Evolutionary conservation across 345 rosid genomes (phyloP).

Genomic region (Limnanthes douglasii): DNA sequence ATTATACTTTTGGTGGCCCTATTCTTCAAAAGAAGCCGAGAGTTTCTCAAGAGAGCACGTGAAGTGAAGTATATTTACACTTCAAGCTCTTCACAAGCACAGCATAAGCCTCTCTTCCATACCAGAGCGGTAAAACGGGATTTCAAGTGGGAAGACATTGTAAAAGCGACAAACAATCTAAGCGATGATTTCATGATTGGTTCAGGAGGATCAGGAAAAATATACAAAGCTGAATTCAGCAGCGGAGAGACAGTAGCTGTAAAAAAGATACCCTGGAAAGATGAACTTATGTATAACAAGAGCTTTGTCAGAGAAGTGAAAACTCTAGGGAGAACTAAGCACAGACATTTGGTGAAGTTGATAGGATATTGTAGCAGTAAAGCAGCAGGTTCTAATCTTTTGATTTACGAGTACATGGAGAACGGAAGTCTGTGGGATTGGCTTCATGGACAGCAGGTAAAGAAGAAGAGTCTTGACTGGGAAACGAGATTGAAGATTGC

Average conservation of each 20-base stretch:
- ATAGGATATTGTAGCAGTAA: constrained; percentile 68
- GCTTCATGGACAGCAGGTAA: constrained; percentile 47
- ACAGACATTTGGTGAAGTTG: constrained; percentile 81
- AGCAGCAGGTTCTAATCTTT: constrained; percentile 49
- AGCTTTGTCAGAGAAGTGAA: constrained; percentile 79
- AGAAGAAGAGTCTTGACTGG: constrained; percentile 54
- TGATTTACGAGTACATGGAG: constrained; percentile 90
- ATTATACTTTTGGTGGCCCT: constrained; percentile 32
- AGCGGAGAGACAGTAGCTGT: constrained; percentile 68
- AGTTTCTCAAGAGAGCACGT: constrained; percentile 19
- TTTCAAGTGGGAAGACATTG: constrained; percentile 67
- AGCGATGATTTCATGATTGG: constrained; percentile 79
- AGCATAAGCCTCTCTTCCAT: constrained; percentile 44
- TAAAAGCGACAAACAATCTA: constrained; percentile 66
- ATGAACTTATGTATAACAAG: constrained; percentile 55
- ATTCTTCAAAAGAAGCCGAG: constrained; percentile 35
- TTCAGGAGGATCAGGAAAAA: constrained; percentile 84
- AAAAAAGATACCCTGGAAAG: constrained; percentile 63
- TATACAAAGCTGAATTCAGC: constrained; percentile 60
- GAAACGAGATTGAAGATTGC: constrained; percentile 71
- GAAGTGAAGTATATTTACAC: constrained; percentile 39
- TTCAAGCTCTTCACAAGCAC: constrained; percentile 53
- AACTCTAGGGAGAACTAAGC: constrained; percentile 70
- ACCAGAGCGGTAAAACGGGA: constrained; percentile 44
- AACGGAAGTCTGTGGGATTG: constrained; percentile 96